phyloP scores from a whole-genome alignment of 75 land plant species.

The Pinus tabuliformis region DNA sequence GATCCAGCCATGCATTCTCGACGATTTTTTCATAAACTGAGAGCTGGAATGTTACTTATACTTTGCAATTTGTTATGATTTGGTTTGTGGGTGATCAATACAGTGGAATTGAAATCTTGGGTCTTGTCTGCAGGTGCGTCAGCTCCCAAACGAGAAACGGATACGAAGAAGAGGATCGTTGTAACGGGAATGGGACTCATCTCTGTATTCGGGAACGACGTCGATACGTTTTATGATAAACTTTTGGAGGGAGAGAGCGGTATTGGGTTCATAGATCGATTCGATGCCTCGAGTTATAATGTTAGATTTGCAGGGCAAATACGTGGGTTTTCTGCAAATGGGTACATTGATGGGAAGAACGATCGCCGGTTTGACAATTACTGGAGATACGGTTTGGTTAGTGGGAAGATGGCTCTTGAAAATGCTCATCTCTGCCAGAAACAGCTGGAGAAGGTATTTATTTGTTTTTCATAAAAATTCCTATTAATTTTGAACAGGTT shows the following conservation, averaged over 20 bases:
- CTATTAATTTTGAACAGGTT: too few relatives aligned
- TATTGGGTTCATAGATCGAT: conserved; percentile 44
- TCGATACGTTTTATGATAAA: conserved; percentile 48
- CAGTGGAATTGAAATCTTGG: neutral
- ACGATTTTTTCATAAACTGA: too few relatives aligned
- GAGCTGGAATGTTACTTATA: too few relatives aligned
- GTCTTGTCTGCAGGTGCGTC: conserved; percentile 6
- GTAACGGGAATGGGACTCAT: conserved; percentile 67
- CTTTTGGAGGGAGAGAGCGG: conserved; percentile 67
- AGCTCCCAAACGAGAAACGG: conserved; percentile 42
- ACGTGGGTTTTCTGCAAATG: conserved; percentile 26
- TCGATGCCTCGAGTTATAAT: conserved; percentile 41
- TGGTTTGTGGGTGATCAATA: too few relatives aligned
- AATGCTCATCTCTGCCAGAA: conserved; percentile 32
- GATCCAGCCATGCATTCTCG: too few relatives aligned
- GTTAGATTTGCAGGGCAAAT: conserved; percentile 38
- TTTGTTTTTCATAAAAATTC: too few relatives aligned
- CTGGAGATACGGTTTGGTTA: conserved; percentile 47
- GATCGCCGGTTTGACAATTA: conserved; percentile 52
- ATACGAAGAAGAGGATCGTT: conserved; percentile 53
- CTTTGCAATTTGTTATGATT: too few relatives aligned
- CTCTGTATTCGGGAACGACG: conserved; percentile 59
- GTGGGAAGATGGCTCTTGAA: conserved; percentile 19
- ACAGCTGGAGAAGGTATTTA: conserved; percentile 31
- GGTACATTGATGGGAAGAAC: conserved; percentile 54